Evolutionary conservation across 257 asterid species (phyloP), one percentile per base, ranked within the genome.

Genomic region (Leonotis leonurus): DNA sequence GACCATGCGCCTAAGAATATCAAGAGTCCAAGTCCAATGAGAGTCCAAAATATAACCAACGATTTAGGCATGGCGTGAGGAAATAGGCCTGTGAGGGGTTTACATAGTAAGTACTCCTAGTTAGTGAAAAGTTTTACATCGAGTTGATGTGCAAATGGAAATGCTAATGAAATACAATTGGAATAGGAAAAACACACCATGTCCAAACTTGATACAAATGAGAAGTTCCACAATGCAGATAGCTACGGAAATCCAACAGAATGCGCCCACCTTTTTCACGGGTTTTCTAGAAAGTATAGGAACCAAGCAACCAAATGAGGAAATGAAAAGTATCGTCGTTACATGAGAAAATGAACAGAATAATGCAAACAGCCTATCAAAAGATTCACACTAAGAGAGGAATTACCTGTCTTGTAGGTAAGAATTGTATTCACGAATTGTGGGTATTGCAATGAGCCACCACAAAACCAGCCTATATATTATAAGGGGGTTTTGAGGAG

Each of bases 401-500:
- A 16, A n/a, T 5, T 69, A 88, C 98, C 97, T 86, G 90, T 91
- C 93, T 65, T 91, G 98, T 27, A 91, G 76, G 62, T 91, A 91
- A 40, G 96, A 78, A 71, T 91, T 91, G 84, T 86, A 91, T 72
- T 91, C 98, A 0, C 98, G 98, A 17, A 91, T 89, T 5, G 98
- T 85, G 37, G 98, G 98, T 70, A 91, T 82, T 16, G 98, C 97
- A 27, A 86, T 81, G 44, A 92, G 88, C 96, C 96, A 92, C 98
- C 97, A 92, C 69, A 92, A 79, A 73, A 92, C 74, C 77, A 88
- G 70, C 77, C 98, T 76, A 72, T 88, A 88, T 33, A 68, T 58
- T 50, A 92, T 83, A 60, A 92, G 68, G 51, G 98, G 98, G 71
- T 88, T 92, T 59, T 87, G 79, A 37, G 98, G 97, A 69, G 98